Evolutionary conservation across 1,284 basidiomycete genomes (phyloP).

Genomic region (Apiotrichum laibachii): DNA sequence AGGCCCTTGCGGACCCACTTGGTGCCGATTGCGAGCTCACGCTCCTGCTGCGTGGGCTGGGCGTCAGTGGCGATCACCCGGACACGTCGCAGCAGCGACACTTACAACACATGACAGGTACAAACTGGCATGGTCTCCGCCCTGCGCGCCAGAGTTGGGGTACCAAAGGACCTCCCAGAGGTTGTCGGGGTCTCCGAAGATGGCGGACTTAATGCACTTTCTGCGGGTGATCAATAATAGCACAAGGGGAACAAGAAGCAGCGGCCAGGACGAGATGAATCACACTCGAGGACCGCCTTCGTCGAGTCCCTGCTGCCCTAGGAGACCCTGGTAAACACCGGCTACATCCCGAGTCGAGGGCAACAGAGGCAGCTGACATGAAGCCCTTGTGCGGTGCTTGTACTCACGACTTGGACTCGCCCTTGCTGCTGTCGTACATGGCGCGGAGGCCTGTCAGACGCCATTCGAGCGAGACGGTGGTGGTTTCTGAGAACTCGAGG

Average conservation of each 20-base stretch:
- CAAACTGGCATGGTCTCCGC: conserved; percentile 62
- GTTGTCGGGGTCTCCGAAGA: conserved; percentile 51
- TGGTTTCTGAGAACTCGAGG: conserved; percentile 57
- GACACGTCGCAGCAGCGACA: conserved; percentile 11
- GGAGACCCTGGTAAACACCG: no score
- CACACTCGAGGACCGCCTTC: neutral
- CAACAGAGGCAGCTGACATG: no score
- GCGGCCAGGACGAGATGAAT: conserved; percentile 1
- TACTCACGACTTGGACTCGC: conserved; percentile 48
- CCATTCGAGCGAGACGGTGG: conserved; percentile 71
- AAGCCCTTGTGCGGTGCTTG: neutral
- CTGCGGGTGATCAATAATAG: conserved; percentile 21
- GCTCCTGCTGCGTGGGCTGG: conserved; percentile 68
- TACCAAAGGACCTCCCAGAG: conserved; percentile 69
- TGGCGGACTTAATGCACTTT: conserved; percentile 51
- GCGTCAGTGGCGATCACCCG: neutral
- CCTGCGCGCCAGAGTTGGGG: conserved; percentile 66
- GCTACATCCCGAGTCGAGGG: no score
- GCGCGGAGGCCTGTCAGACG: conserved; percentile 64
- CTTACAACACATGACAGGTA: conserved; percentile 76
- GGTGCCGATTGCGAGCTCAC: conserved; percentile 62
- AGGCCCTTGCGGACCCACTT: conserved; percentile 78
- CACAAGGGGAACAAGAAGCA: neutral
- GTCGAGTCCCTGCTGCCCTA: no score
- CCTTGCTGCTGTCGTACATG: conserved; percentile 65